phyloP scores from a whole-genome alignment of 129 eudicot genomes.

The Chrysanthemum lavandulifolium region DNA sequence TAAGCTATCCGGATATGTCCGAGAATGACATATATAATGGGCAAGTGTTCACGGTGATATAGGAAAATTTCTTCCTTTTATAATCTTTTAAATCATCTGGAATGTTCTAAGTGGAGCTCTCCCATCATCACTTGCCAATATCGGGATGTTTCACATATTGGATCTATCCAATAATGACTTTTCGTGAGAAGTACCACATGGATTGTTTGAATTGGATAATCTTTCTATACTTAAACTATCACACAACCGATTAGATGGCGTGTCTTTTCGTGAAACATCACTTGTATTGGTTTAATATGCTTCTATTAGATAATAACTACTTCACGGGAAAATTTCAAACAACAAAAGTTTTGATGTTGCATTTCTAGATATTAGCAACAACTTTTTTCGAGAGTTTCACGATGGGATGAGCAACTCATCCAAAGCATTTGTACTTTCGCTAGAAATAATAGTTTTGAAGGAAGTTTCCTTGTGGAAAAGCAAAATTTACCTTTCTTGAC shows the following conservation, averaged over 20 bases:
- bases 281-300: fast-evolving
- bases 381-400: conserved; percentile 21
- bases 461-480: conserved; percentile 22
- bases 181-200: conserved; percentile 34
- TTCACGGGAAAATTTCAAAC: conserved; percentile 24
- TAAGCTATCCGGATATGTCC: not conserved
- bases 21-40: conserved; percentile 1
- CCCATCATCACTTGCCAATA: not conserved
- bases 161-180: conserved; percentile 36
- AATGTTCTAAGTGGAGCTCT: conserved; percentile 20
- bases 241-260: conserved; percentile 25
- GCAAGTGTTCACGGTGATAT: conserved; percentile 4
- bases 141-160: not conserved
- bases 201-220: not conserved
- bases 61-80: not conserved
- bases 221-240: not conserved
- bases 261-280: conserved; percentile 9
- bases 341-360: not conserved
- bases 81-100: not conserved
- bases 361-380: conserved; percentile 21
- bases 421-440: not conserved
- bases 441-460: conserved; percentile 24
- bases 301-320: conserved; percentile 22
- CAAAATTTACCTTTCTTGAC: conserved; percentile 1
- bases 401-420: not conserved